Percentiles rank a stretch among this genome's conserved stretches.
These are phyloP conservation scores for Hypoxylon cercidicola DNA, from an alignment of 495 filamentous ascomycete genomes.

Conservation along the genomic window DNA sequence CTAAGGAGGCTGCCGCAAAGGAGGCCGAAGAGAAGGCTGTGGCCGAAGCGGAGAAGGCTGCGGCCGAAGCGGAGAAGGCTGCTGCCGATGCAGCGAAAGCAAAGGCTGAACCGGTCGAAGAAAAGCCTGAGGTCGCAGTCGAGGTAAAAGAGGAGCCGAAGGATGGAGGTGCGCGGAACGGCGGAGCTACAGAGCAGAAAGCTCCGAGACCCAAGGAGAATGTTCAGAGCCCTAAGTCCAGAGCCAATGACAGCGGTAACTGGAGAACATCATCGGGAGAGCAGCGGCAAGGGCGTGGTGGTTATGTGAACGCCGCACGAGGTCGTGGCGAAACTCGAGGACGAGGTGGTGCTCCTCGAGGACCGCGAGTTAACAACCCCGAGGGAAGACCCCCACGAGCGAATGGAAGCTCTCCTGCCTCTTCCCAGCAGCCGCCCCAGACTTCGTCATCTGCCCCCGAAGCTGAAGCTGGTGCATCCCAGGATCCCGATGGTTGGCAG, in stretches of 20 bases:
- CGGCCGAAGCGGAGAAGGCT: too few relatives aligned
- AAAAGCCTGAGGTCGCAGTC: slow-evolving; percentile 36
- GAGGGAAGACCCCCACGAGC: slow-evolving; percentile 54
- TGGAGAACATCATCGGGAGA: slow-evolving; percentile 61
- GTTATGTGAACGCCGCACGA: slow-evolving; percentile 46
- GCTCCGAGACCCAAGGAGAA: slow-evolving; percentile 40
- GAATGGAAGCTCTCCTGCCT: slow-evolving; percentile 53
- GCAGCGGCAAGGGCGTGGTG: slow-evolving; percentile 53
- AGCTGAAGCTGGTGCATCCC: slow-evolving; percentile 39
- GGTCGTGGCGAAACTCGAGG: slow-evolving; percentile 48
- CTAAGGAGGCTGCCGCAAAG: slow-evolving; percentile 72
- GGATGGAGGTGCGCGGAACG: slow-evolving; percentile 40
- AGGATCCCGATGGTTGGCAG: slow-evolving; percentile 82
- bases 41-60: slow-evolving; percentile 61
- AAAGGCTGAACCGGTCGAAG: slow-evolving; percentile 47
- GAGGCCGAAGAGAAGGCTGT: slow-evolving; percentile 66
- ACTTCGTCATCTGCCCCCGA: slow-evolving; percentile 41
- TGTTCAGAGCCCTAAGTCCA: slow-evolving; percentile 46
- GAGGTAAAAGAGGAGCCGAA: slow-evolving; percentile 43
- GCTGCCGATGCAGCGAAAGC: too few relatives aligned
- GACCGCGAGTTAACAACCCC: slow-evolving; percentile 51
- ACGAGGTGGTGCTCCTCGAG: slow-evolving; percentile 56
- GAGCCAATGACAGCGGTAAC: slow-evolving; percentile 61
- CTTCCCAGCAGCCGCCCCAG: slow-evolving; percentile 46
- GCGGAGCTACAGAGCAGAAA: slow-evolving; percentile 47